These are phyloP conservation scores for Hordeum marinum DNA, from an alignment of 176 grass and related monocot species.

Conservation along the genomic window DNA sequence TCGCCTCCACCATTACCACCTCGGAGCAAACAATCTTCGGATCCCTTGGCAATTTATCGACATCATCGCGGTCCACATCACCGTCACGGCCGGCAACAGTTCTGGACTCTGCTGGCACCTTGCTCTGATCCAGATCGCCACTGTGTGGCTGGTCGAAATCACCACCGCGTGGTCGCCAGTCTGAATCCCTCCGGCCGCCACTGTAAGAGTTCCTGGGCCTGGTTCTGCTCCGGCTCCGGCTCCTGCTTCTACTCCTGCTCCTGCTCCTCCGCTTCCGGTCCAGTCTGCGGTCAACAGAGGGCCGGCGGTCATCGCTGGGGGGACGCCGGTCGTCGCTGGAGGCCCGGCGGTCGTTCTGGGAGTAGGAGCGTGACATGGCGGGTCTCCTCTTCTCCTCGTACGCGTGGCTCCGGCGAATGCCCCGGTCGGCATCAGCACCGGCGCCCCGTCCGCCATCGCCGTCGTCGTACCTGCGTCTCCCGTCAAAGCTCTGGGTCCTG, in stretches of 20 bases:
- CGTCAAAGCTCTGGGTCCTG: conserved; percentile 44
- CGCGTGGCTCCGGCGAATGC: conserved; percentile 22
- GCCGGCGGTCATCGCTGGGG: background rate
- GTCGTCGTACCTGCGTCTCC: conserved; percentile 20
- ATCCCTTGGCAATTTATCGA: background rate
- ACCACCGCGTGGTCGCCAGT: background rate
- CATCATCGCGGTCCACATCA: background rate
- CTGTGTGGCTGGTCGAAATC: conserved; percentile 10
- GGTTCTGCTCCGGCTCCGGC: conserved; percentile 36
- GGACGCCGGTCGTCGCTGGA: background rate
- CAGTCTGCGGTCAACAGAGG: background rate
- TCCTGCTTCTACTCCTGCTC: conserved; percentile 27
- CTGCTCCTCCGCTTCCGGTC: conserved; percentile 37
- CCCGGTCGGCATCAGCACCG: background rate
- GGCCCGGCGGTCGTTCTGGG: conserved; percentile 34
- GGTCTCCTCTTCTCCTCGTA: conserved; percentile 29
- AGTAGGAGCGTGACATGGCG: conserved; percentile 33
- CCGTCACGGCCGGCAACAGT: background rate
- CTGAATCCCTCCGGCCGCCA: conserved; percentile 21
- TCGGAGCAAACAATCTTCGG: conserved; percentile 2
- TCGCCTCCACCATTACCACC: conserved; percentile 15
- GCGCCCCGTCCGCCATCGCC: background rate
- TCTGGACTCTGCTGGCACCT: background rate
- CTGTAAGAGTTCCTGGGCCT: background rate
- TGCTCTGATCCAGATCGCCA: conserved; percentile 22